Conservation (phyloP, 345 rosid species). For the Populus euphratica region DNA sequence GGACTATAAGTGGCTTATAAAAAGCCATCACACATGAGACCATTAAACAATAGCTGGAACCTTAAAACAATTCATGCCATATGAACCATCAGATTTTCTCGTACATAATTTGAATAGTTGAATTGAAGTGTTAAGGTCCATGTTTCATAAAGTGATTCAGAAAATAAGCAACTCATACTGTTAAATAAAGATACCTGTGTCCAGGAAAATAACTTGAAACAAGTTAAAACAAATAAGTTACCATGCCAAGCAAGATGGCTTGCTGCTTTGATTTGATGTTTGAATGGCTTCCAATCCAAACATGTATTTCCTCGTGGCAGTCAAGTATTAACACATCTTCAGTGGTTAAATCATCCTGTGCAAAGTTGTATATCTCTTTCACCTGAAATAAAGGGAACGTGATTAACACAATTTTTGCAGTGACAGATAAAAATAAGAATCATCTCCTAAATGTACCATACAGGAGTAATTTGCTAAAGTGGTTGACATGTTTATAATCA, state of each 20-base stretch:
- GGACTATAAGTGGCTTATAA: not conserved
- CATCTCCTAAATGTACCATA: conserved; percentile 3
- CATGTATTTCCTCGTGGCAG: conserved; percentile 60
- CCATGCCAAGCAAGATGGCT: conserved; percentile 63
- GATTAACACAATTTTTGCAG: not conserved
- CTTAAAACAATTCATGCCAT: not conserved
- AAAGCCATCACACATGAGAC: not conserved
- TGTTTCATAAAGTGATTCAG: not conserved
- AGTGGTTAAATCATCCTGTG: conserved; percentile 86
- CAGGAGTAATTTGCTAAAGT: not conserved
- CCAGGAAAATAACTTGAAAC: not conserved
- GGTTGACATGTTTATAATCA: not conserved
- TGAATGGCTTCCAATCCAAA: conserved; percentile 69
- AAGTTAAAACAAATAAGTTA: conserved; percentile 19
- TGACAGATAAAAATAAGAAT: not conserved
- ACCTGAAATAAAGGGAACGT: conserved; percentile 37
- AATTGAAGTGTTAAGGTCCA: not conserved
- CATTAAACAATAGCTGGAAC: not conserved
- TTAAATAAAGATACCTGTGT: not conserved
- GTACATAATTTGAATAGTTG: not conserved
- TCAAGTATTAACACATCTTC: conserved; percentile 71
- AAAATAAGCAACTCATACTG: not conserved
- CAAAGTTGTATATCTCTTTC: conserved; percentile 71
- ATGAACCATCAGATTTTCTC: not conserved
- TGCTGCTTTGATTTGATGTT: conserved; percentile 43